Percentiles rank a stretch among this genome's conserved stretches.
These are phyloP conservation scores for Candida saitoana DNA, from an alignment of 805 yeast genomes.

Conservation along the genomic window DNA sequence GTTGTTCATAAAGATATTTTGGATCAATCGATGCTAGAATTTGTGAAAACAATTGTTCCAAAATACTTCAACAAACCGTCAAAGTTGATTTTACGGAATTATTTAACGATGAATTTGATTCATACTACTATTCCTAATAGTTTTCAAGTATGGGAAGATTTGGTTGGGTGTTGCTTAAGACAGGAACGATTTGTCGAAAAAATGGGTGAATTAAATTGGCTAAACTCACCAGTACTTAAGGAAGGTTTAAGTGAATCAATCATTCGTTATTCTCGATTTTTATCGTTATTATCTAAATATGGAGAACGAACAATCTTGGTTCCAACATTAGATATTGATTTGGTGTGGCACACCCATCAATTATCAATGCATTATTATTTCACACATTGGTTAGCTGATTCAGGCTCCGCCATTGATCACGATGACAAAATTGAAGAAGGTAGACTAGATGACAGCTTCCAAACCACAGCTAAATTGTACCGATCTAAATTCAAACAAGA, in stretches of 20 bases:
- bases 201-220: slow-evolving; percentile 10
- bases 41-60: not conserved
- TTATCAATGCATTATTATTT: slow-evolving; percentile 5
- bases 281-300: not conserved
- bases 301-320: slow-evolving; percentile 5
- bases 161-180: slow-evolving; percentile 10
- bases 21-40: slow-evolving; percentile 1
- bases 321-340: slow-evolving; percentile 11
- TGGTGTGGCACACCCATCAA: slow-evolving; percentile 12
- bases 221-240: slow-evolving; percentile 6
- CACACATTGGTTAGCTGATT: not conserved
- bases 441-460: slow-evolving; percentile 14
- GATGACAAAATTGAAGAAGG: slow-evolving; percentile 22
- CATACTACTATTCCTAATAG: slow-evolving; percentile 6
- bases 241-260: slow-evolving; percentile 5
- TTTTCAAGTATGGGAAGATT: slow-evolving; percentile 7
- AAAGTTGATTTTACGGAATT: slow-evolving; percentile 6
- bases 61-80: slow-evolving; percentile 2
- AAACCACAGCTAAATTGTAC: slow-evolving; percentile 15
- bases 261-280: slow-evolving; percentile 6
- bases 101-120: slow-evolving; percentile 9
- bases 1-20: slow-evolving; percentile 10
- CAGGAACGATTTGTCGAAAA: slow-evolving; percentile 11
- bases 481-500: slow-evolving; percentile 11
- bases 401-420: slow-evolving; percentile 15